Conservation (phyloP, 176 grass and related monocot genomes). For the Juncus effusus region DNA sequence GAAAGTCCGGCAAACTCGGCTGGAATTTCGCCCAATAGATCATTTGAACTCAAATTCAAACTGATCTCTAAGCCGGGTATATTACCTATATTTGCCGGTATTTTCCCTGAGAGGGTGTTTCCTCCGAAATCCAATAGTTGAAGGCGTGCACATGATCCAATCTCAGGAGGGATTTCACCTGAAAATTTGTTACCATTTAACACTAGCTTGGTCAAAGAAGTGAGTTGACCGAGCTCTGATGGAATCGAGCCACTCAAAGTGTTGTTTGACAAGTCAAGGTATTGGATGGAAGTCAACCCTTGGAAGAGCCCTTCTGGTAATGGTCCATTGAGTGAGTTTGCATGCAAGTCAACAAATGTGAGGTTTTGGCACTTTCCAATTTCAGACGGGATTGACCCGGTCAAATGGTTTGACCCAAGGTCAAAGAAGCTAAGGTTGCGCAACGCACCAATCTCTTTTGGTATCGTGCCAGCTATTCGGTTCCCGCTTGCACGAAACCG, state of each 20-base stretch:
- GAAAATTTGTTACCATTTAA: slow-evolving; percentile 50
- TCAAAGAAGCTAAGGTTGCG: slow-evolving; percentile 77
- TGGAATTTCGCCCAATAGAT: slow-evolving; percentile 49
- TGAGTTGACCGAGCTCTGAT: slow-evolving; percentile 45
- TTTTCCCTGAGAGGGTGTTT: slow-evolving; percentile 54
- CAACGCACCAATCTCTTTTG: slow-evolving; percentile 51
- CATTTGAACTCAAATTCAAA: slow-evolving; percentile 66
- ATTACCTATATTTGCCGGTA: slow-evolving; percentile 51
- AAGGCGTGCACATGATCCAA: slow-evolving; percentile 60
- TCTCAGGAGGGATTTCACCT: slow-evolving; percentile 49
- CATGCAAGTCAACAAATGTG: slow-evolving; percentile 63
- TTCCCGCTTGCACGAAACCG: slow-evolving; percentile 75
- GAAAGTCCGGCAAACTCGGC: slow-evolving; percentile 48
- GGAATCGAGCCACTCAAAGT: slow-evolving; percentile 45
- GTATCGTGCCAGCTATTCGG: slow-evolving; percentile 58
- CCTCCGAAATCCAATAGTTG: slow-evolving; percentile 76
- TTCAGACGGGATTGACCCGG: slow-evolving; percentile 52
- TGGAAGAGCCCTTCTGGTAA: slow-evolving; percentile 63
- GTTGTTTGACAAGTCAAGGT: slow-evolving; percentile 81
- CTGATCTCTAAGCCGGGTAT: slow-evolving; percentile 76
- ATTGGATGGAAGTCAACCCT: slow-evolving; percentile 51
- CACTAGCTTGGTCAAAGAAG: slow-evolving; percentile 66
- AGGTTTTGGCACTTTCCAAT: slow-evolving; percentile 45
- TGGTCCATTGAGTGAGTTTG: slow-evolving; percentile 55
- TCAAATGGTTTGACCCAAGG: slow-evolving; percentile 90